Conservation (phyloP, 805 yeast species). For the Yarrowia divulgata region DNA sequence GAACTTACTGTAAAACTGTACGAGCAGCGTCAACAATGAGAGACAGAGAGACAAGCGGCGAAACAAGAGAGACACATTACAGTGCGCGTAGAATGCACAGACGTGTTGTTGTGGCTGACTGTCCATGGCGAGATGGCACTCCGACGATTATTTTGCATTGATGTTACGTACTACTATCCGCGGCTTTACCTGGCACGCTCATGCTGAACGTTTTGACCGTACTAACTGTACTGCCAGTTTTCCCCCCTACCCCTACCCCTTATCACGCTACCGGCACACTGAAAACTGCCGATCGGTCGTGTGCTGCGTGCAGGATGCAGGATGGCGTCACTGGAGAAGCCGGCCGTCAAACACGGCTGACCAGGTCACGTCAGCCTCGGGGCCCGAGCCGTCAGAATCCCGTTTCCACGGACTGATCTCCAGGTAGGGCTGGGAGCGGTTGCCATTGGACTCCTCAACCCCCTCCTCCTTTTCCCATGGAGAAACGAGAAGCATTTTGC, state of each 20-base stretch:
- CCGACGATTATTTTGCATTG: too few species aligned
- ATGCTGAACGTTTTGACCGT: too few species aligned
- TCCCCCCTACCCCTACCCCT: neutral
- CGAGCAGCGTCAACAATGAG: neutral
- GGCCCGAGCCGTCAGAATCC: neutral
- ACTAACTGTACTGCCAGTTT: neutral
- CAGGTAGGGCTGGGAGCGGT: neutral
- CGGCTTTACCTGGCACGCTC: too few species aligned
- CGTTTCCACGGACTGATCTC: conserved; percentile 15
- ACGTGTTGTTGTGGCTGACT: too few species aligned
- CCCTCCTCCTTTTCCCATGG: neutral
- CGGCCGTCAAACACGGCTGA: conserved; percentile 15
- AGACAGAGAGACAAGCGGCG: neutral
- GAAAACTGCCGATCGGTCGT: conserved; percentile 15
- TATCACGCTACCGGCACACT: neutral
- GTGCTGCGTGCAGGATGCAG: conserved; percentile 7
- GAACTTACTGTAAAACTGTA: too few species aligned
- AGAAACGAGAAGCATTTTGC: conserved; percentile 1
- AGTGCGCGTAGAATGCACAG: conserved; percentile 1
- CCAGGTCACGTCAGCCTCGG: neutral
- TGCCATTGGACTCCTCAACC: neutral
- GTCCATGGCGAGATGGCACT: too few species aligned
- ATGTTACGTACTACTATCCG: too few species aligned
- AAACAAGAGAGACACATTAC: neutral
- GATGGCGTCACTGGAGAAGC: conserved; percentile 7